Conservation (phyloP, 352 stramenopile genomes). For the Peronospora destructor region DNA sequence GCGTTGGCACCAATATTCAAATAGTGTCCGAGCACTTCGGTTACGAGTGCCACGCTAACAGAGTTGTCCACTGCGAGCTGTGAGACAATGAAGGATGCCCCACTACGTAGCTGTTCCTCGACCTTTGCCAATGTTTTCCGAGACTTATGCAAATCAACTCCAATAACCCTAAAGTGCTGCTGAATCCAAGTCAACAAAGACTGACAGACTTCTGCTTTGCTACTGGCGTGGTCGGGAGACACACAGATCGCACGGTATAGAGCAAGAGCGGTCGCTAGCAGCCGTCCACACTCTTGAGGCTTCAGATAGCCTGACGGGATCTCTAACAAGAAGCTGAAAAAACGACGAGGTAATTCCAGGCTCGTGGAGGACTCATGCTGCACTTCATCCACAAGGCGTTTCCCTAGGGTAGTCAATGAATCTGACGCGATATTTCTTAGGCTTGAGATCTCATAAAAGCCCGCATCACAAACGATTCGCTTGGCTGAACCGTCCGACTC, state of each 20-base stretch:
- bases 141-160: constrained; percentile 12
- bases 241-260: constrained; percentile 18
- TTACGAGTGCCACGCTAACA: constrained; percentile 18
- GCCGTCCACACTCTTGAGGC: constrained; percentile 16
- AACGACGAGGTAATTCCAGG: constrained; percentile 9
- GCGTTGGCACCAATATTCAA: constrained; percentile 15
- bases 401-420: constrained; percentile 30
- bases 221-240: not conserved
- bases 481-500: constrained; percentile 22
- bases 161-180: constrained; percentile 22
- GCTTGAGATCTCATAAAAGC: constrained; percentile 72
- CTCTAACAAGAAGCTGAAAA: constrained; percentile 30
- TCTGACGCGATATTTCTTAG: constrained; percentile 36
- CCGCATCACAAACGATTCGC: constrained; percentile 59
- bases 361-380: constrained; percentile 2
- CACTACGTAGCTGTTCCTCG: constrained; percentile 12
- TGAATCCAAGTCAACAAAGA: constrained; percentile 27
- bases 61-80: constrained; percentile 17
- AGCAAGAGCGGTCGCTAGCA: constrained; percentile 21
- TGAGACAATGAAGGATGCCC: constrained; percentile 18
- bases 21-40: constrained; percentile 32
- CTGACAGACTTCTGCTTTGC: constrained; percentile 14
- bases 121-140: constrained; percentile 1
- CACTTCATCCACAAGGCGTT: constrained; percentile 20
- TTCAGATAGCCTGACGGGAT: constrained; percentile 37